A percentile compares a stretch with the other conserved stretches of the same genome.
Conservation (phyloP, 1,139 yeast genomes). For the Candida buenavistaensis region DNA sequence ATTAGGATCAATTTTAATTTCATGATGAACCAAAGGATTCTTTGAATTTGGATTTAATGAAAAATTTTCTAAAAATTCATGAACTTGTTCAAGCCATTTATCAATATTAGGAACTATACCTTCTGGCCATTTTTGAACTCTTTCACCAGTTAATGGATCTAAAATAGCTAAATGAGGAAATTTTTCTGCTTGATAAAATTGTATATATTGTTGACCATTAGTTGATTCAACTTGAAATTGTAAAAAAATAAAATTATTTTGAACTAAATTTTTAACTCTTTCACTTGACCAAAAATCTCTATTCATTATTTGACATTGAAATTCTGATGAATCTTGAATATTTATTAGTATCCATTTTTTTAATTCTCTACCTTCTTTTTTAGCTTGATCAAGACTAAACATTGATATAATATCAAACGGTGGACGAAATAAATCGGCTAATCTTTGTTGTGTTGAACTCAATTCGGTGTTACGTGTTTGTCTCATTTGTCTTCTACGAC, state of each 20-base stretch:
- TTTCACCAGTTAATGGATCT: slow-evolving; percentile 95
- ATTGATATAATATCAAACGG: slow-evolving; percentile 86
- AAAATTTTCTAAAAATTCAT: slow-evolving; percentile 59
- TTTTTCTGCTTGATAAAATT: slow-evolving; percentile 64
- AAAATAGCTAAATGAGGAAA: slow-evolving; percentile 89
- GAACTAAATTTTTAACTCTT: slow-evolving; percentile 63
- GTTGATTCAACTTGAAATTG: slow-evolving; percentile 80
- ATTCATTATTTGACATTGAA: slow-evolving; percentile 85
- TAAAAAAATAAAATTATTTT: slow-evolving; percentile 70
- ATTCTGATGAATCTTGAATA: slow-evolving; percentile 82
- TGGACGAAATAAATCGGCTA: slow-evolving; percentile 84
- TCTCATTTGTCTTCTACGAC: slow-evolving; percentile 33
- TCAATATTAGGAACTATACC: slow-evolving; percentile 57
- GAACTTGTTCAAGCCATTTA: slow-evolving; percentile 61
- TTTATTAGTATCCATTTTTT: slow-evolving; percentile 85
- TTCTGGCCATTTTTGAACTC: slow-evolving; percentile 68
- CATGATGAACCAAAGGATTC: slow-evolving; percentile 68
- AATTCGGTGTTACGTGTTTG: slow-evolving; percentile 32
- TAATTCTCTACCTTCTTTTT: slow-evolving; percentile 57
- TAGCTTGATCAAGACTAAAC: slow-evolving; percentile 70
- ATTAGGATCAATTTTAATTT: slow-evolving; percentile 55
- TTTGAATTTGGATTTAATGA: slow-evolving; percentile 64
- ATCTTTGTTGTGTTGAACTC: slow-evolving; percentile 64
- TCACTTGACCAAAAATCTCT: slow-evolving; percentile 88
- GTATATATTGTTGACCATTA: slow-evolving; percentile 67